phyloP scores from a whole-genome alignment of 2,329 filamentous ascomycete species.

The Epicoccum nigrum region DNA sequence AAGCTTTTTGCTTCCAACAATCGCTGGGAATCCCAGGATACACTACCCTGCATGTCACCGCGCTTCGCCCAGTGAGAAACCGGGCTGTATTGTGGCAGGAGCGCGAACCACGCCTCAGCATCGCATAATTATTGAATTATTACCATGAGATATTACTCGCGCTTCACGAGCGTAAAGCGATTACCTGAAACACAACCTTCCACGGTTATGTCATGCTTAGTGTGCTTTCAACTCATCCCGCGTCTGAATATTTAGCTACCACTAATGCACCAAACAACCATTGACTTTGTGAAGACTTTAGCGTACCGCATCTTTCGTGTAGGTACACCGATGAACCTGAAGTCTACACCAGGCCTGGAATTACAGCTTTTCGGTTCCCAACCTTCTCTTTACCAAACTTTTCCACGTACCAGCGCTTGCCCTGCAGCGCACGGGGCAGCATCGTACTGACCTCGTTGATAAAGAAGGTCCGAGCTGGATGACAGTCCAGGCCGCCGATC shows the following conservation, averaged over 20 bases:
- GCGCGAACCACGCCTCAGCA: background rate
- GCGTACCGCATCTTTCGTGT: constrained; percentile 8
- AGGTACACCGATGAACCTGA: constrained; percentile 8
- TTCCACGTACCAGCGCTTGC: constrained; percentile 83
- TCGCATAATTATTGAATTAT: constrained; percentile 3
- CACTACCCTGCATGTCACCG: constrained; percentile 13
- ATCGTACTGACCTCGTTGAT: constrained; percentile 89
- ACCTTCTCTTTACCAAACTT: constrained; percentile 87
- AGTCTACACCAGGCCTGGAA: constrained; percentile 62
- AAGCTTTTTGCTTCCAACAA: constrained; percentile 5
- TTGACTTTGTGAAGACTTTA: constrained; percentile 3
- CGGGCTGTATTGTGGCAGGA: background rate
- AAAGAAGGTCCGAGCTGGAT: constrained; percentile 80
- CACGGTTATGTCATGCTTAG: constrained; percentile 3
- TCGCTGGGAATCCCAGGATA: constrained; percentile 1
- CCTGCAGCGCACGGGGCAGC: constrained; percentile 82
- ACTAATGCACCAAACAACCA: constrained; percentile 1
- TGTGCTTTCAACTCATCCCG: background rate
- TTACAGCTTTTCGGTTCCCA: constrained; percentile 73
- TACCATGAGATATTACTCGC: background rate
- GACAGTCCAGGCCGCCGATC: constrained; percentile 67
- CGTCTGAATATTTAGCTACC: background rate
- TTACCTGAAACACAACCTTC: constrained; percentile 6
- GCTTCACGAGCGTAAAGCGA: background rate
- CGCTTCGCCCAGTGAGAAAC: constrained; percentile 4